Evolutionary conservation across 139 green algal species (phyloP), one percentile per base, ranked within the genome.

Genomic region (Chlorella vulgaris): DNA sequence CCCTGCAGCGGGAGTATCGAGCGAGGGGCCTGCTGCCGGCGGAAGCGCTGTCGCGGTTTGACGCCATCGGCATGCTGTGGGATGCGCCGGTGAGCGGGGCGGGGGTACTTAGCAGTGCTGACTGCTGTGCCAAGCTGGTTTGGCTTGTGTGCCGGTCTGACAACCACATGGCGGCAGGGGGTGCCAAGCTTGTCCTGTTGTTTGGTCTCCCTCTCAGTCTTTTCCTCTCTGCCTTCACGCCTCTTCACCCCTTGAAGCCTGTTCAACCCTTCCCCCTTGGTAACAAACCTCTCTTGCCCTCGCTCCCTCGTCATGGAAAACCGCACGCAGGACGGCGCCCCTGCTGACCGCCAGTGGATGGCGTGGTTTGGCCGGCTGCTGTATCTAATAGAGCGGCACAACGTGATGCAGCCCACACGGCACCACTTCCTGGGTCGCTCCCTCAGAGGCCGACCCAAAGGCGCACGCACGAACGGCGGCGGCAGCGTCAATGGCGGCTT

Each of bases 1-100:
- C 83, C 58, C 84, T 93, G 84, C 89, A 93, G 80, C 86, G 89
- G 3, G 84, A 91, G 77, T 88, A 89, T 42, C 68, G 67, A 2
- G 43, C 61, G 29, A 71, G 86, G 22, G 69, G 78, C 28, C 73
- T 93, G 79, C 84, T 93, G 62, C 74, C 83, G 3, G 50, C 35
- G 3, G 79, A 84, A 35, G 88, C 85, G 3, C 39, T 86, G n/a
- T 66, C 69, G 1, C 83, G 89, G 4, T 87, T 93, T 15, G 85
- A 91, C 2, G 74, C 85, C 33, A 47, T 93, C 7, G 76, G 84
- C 62, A 60, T 92, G n/a, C 40, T 69, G 21, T 93, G 89, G 89
- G 78, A 88, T 26, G 60, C 79, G 10, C 43, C 81, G 78, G 78
- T 76, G 43, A 53, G 61, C n/a, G 13, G 43, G n/a, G 53, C 5